Base-by-base conservation (phyloP, 129 eudicot species). In the Glebionis coronaria region DNA sequence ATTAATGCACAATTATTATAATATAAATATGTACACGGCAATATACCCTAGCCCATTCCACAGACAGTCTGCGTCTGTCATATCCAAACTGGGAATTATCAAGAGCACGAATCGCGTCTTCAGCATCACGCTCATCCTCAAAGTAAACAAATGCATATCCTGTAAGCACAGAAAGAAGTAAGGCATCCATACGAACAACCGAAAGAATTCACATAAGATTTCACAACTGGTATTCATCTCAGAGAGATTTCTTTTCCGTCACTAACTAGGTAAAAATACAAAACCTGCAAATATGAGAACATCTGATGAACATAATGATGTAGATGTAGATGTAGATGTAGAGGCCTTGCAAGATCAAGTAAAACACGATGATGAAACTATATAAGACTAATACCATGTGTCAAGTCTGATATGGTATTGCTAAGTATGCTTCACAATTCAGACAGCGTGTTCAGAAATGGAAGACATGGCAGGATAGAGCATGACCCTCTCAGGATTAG, bases 81-180 rank as follows among this genome's bases (percentile, higher is more conserved):
- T 87, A 79, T n/a, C 98, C 98, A 77, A 93, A 93, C 5, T 97
- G 88, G n/a, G 61, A 18, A 59, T 86, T 79, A 79, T 93, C 95
- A 67, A 93, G 92, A 70, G 77, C 77, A 29, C 80, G 92, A 68
- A 93, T 93, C 15, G 97, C 95, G 76, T 93, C 98, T 67, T 81
- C 83, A 8, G 95, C 98, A 77, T 93, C 98, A 57, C 95, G 98
- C 47, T 93, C 98, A 63, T 88, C 98, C 80, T 88, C 98, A 57
- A 80, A 86, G 79, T 89, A 93, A 72, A 93, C 95, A 84, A 93
- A 93, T 42, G 98, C 98, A 77, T 70, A 93, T 38, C 98, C 98
- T 93, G 82, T 70, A 78, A 55, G 54, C 28, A 66, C 44, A 53
- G 80, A 55, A 67, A 58, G 7, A 15, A 27, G 63, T 63, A 28